Conservation (phyloP, 192 early-diverging fungal genomes). For the Gaertneriomyces sp. region DNA sequence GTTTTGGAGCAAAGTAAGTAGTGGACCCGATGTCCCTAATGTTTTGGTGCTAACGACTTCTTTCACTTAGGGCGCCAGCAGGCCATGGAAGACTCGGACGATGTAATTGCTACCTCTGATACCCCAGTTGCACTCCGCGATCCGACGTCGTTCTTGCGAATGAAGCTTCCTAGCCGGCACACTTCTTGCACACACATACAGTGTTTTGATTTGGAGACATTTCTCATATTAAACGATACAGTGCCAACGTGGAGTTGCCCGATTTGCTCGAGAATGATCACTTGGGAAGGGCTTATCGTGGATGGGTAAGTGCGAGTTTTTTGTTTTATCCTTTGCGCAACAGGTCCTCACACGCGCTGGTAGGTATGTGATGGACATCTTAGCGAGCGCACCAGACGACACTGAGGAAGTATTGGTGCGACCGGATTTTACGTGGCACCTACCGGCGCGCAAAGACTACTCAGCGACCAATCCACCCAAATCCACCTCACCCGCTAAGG, state of each 20-base stretch:
- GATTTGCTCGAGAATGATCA: slow-evolving; percentile 55
- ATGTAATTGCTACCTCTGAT: slow-evolving; percentile 10
- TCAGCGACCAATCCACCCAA: slow-evolving; percentile 3
- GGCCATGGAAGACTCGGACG: slow-evolving; percentile 9
- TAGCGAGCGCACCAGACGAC: not conserved
- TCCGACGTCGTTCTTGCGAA: slow-evolving; percentile 39
- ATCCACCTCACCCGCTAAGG: not conserved
- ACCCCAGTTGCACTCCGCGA: slow-evolving; percentile 8
- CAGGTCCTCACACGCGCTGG: not conserved
- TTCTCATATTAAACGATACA: slow-evolving; percentile 68
- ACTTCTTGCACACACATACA: slow-evolving; percentile 70
- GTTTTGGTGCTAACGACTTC: not conserved
- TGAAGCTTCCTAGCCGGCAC: slow-evolving; percentile 59
- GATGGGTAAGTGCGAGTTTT: slow-evolving; percentile 1
- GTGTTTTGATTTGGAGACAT: slow-evolving; percentile 76
- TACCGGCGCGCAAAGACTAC: not conserved
- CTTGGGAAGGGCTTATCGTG: slow-evolving; percentile 23
- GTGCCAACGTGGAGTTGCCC: slow-evolving; percentile 71
- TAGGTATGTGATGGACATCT: slow-evolving; percentile 16
- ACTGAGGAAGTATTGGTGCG: slow-evolving; percentile 10
- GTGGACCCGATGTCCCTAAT: not conserved
- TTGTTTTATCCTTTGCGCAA: not conserved
- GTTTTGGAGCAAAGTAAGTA: slow-evolving; percentile 7
- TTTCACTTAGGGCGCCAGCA: slow-evolving; percentile 3
- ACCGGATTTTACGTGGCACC: slow-evolving; percentile 10